Evolutionary conservation across 805 yeast species (phyloP).

Genomic region (Ogataea methanolica): DNA sequence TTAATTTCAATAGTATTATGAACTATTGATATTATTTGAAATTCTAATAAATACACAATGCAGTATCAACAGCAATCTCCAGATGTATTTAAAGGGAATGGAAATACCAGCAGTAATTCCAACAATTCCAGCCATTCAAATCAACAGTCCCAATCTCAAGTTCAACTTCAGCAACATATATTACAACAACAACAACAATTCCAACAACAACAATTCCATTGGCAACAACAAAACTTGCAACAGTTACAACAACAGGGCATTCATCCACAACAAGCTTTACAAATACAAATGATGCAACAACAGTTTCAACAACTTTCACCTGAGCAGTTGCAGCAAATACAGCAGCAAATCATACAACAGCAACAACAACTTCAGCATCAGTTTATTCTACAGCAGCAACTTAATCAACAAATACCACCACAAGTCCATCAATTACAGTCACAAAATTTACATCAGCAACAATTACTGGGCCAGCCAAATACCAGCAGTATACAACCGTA

Average conservation of each 20-base stretch:
- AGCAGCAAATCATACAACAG: background rate
- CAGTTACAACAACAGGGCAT: background rate
- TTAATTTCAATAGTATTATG: background rate
- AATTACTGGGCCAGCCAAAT: background rate
- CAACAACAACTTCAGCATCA: slow-evolving; percentile 1
- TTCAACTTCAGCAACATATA: background rate
- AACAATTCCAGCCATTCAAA: background rate
- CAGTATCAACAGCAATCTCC: slow-evolving; percentile 1
- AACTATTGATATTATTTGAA: background rate
- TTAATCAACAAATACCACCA: background rate
- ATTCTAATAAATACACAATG: no score
- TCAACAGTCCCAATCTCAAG: slow-evolving; percentile 1
- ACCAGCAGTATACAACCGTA: no score
- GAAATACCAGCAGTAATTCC: background rate
- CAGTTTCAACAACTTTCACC: background rate
- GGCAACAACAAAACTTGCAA: background rate
- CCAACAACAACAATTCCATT: background rate
- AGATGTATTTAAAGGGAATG: background rate
- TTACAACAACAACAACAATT: background rate
- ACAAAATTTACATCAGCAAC: background rate
- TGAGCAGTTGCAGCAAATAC: background rate
- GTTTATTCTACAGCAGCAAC: background rate
- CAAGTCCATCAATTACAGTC: background rate
- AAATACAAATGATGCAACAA: background rate
- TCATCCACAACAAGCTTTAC: background rate